Conservation (phyloP, 371 early-diverging fungal species). For the Mortierella sp. region DNA sequence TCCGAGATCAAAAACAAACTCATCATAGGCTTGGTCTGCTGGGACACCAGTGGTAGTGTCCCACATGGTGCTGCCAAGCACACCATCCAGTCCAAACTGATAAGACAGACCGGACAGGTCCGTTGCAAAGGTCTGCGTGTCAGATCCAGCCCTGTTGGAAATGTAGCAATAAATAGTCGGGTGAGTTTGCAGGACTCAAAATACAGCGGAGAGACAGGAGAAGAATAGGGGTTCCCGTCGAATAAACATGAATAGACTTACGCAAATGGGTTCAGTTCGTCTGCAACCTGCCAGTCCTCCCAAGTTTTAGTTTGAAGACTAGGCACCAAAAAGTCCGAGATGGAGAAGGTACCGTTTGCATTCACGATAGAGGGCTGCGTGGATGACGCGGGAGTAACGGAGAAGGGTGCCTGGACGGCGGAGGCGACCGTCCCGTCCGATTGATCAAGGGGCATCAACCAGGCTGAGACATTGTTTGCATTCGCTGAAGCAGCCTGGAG, state of each 20-base stretch:
- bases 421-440: not conserved
- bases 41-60: slow-evolving; percentile 15
- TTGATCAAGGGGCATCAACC: not conserved
- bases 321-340: slow-evolving; percentile 21
- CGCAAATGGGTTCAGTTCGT: slow-evolving; percentile 22
- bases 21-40: slow-evolving; percentile 15
- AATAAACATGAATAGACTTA: not conserved
- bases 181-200: no score
- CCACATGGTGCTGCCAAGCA: slow-evolving; percentile 20
- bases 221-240: no score
- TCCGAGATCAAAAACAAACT: slow-evolving; percentile 19
- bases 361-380: slow-evolving; percentile 4
- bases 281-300: slow-evolving; percentile 26
- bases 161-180: no score
- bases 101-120: slow-evolving; percentile 23
- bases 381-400: slow-evolving; percentile 5
- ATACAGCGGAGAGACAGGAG: no score
- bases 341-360: slow-evolving; percentile 10
- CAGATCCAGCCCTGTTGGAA: no score
- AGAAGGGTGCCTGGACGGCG: not conserved
- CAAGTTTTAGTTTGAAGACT: slow-evolving; percentile 15
- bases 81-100: slow-evolving; percentile 27
- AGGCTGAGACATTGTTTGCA: not conserved
- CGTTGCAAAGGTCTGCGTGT: slow-evolving; percentile 30
- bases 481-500: not conserved